A percentile compares a stretch with the other conserved stretches of the same genome.
Evolutionary conservation across 1,284 basidiomycete species (phyloP).

Genomic region (Ustilago shanxiensis): DNA sequence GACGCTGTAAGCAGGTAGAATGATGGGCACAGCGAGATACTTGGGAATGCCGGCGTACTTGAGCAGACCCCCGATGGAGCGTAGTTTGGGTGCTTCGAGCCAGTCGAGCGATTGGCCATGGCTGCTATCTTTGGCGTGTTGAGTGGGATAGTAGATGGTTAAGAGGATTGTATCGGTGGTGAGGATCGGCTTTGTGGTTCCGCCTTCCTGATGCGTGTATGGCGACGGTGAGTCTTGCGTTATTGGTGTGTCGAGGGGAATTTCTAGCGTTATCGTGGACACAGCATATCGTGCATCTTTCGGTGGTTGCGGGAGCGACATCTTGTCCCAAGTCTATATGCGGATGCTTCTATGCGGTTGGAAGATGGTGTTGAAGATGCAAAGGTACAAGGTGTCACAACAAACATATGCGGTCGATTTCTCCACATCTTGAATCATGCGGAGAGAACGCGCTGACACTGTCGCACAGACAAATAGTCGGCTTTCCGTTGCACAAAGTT

Average conservation of each 20-base stretch:
- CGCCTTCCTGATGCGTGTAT: slow-evolving; percentile 37
- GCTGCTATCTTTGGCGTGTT: neutral
- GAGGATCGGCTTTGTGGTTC: slow-evolving; percentile 40
- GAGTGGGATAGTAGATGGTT: slow-evolving; percentile 62
- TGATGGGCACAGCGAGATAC: slow-evolving; percentile 54
- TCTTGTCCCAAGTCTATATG: slow-evolving; percentile 10
- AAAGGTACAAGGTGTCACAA: slow-evolving; percentile 3
- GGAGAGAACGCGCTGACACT: neutral
- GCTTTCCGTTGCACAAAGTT: neutral
- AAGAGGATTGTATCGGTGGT: slow-evolving; percentile 54
- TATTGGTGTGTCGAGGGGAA: slow-evolving; percentile 45
- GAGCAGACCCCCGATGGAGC: slow-evolving; percentile 55
- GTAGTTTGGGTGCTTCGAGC: slow-evolving; percentile 49
- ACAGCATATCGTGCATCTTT: slow-evolving; percentile 43
- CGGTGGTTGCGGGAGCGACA: slow-evolving; percentile 36
- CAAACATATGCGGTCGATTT: neutral
- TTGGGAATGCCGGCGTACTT: slow-evolving; percentile 61
- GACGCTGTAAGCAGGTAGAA: slow-evolving; percentile 52
- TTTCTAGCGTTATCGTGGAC: slow-evolving; percentile 57
- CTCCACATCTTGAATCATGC: neutral
- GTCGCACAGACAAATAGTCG: too few relatives aligned
- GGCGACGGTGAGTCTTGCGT: slow-evolving; percentile 27
- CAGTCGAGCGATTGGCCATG: slow-evolving; percentile 27
- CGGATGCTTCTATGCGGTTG: neutral
- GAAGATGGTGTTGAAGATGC: neutral